Evolutionary conservation across 768 basidiomycete genomes (phyloP), one percentile per base, ranked within the genome.

Genomic region (Tulasnella sp.): DNA sequence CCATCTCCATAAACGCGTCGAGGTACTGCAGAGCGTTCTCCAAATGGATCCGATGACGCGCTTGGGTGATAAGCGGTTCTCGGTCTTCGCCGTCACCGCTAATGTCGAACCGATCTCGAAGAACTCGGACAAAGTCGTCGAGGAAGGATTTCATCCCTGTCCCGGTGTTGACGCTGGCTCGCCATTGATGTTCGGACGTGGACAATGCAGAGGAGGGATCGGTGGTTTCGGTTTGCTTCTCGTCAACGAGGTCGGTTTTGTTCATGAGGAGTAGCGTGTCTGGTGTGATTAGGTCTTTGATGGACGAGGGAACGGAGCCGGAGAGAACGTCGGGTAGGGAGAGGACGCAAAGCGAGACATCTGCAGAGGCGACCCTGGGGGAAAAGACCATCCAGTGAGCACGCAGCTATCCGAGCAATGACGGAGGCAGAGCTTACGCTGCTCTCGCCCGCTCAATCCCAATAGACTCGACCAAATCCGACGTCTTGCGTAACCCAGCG

Each of bases 341-440:
- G 4, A 97, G 86, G 11, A 97, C 91, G 80, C 94, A 95, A n/a
- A 97, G 85, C 0, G 90, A 88, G 20, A 94, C 81, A 81, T 96
- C 91, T 0, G 95, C 89, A 2, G 84, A 83, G 75, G 87, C 85
- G 5, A 95, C 88, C 5, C 94, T 95, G 75, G 70, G 51, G 3
- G 10, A 13, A n/a, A 15, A 35, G 9, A 16, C 15, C n/a, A 32
- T 9, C 23, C 13, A 13, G 15, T 32, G n/a, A 26, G 32, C 1
- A 39, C 15, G 67, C n/a, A 39, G 11, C 5, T 70, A 39, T 70
- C 5, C 32, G 37, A 39, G 1, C n/a, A 20, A 23, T 26, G 18
- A 20, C 13, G 80, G 6, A 35, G 40, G 18, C 15, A 20, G 32
- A n/a, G 85, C 92, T 81, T 79, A 95, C 95, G 89, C 87, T 67